A percentile compares a stretch with the other conserved stretches of the same genome.
Evolutionary conservation across 2,329 filamentous ascomycete genomes (phyloP).

Genomic region (Phialophora tarda): DNA sequence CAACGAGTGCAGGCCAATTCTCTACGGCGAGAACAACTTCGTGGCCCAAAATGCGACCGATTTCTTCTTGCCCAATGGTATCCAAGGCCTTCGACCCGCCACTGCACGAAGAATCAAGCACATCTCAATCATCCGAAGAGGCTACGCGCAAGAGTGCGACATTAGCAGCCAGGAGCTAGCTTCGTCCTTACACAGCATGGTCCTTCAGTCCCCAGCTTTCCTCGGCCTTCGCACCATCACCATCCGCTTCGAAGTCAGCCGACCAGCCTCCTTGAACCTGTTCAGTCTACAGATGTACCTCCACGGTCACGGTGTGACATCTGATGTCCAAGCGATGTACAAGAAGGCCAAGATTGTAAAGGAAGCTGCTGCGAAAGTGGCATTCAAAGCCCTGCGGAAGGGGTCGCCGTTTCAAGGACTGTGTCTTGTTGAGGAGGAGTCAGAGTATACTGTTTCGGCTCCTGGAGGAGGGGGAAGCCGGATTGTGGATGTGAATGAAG

Average conservation of each 20-base stretch:
- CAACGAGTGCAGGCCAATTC: constrained; percentile 23
- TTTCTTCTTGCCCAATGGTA: constrained; percentile 27
- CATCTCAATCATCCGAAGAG: constrained; percentile 18
- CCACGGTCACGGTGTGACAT: neutral
- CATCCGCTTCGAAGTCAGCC: constrained; percentile 27
- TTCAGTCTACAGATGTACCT: constrained; percentile 10
- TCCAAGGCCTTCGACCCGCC: constrained; percentile 22
- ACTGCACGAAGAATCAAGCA: constrained; percentile 25
- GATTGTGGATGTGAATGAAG: constrained; percentile 8
- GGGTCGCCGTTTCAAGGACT: constrained; percentile 20
- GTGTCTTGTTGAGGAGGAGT: constrained; percentile 10
- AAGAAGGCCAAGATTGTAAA: constrained; percentile 23
- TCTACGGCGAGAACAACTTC: constrained; percentile 35
- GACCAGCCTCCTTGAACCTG: constrained; percentile 17
- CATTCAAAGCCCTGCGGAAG: constrained; percentile 15
- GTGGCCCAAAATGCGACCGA: constrained; percentile 21
- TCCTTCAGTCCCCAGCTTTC: constrained; percentile 24
- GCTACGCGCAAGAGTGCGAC: neutral
- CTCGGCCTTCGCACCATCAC: constrained; percentile 23
- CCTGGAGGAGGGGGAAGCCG: neutral
- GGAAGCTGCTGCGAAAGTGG: constrained; percentile 21
- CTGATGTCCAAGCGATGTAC: constrained; percentile 14
- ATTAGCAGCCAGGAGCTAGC: constrained; percentile 8
- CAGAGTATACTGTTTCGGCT: neutral
- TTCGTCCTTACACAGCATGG: constrained; percentile 12